Percentiles rank a stretch among this genome's conserved stretches.
Conservation (phyloP, 2,329 filamentous ascomycete species). For the Fusarium transvaalense region DNA sequence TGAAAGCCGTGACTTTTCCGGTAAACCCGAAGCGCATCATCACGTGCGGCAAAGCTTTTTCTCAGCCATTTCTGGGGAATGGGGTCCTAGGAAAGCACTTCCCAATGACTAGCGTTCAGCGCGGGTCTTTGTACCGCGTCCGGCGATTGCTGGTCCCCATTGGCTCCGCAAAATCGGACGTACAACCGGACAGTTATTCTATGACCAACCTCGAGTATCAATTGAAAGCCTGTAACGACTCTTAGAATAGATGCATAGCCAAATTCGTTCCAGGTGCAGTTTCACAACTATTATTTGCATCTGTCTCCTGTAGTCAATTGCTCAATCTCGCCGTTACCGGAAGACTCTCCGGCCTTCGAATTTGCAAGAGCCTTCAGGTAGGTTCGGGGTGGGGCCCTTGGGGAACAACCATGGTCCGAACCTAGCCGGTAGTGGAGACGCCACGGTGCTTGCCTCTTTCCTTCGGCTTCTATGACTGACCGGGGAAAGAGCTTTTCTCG, state of each 20-base stretch:
- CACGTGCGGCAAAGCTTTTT: conserved; percentile 37
- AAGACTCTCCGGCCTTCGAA: conserved; percentile 17
- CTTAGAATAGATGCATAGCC: no score
- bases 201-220: neutral
- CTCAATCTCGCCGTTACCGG: neutral
- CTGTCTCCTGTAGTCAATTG: neutral
- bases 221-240: neutral
- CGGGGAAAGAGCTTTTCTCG: conserved; percentile 51
- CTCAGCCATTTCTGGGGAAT: conserved; percentile 28
- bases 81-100: conserved; percentile 11
- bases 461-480: conserved; percentile 58
- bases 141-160: conserved; percentile 20
- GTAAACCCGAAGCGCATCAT: conserved; percentile 26
- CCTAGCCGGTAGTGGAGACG: conserved; percentile 48
- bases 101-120: conserved; percentile 19
- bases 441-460: conserved; percentile 55
- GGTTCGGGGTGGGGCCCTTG: conserved; percentile 33
- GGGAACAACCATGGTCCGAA: conserved; percentile 51
- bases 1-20: conserved; percentile 24
- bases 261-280: neutral
- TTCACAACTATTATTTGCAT: neutral
- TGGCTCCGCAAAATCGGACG: conserved; percentile 28
- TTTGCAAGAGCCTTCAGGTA: conserved; percentile 22
- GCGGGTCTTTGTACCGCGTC: conserved; percentile 28
- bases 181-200: neutral